Base-by-base conservation (phyloP, 2,329 filamentous ascomycete genomes). In the Niveomyces coronatus region DNA sequence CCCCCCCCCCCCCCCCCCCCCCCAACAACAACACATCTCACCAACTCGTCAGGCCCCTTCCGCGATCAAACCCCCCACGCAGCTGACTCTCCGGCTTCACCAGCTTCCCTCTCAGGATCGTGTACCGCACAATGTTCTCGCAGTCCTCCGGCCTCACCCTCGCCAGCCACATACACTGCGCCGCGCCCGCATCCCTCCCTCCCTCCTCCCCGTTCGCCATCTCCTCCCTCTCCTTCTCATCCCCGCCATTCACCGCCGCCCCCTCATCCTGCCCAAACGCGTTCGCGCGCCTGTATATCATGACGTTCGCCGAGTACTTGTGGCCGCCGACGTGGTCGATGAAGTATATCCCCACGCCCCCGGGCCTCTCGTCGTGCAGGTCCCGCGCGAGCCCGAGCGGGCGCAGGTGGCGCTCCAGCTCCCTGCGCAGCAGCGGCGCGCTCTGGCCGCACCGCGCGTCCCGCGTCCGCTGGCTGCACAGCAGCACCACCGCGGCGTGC, bases 281-380 rank as follows among this genome's bases (percentile, higher is more conserved):
- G 49, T 76, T 66, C 6, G 65, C 67, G 38, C 72, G 71, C 9
- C 91, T 74, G 58, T 98, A 96, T 2, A 98, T 70, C 67, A 98
- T 84, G 49, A 96, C 77, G 52, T 98, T 98, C 19, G 91, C 91
- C 32, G 81, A 79, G 63, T 94, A 96, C 65, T 95, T 95, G 67
- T 98, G 91, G 0, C 91, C 91, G 19, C 91, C 91, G 3, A 95
- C 87, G 54, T 98, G 91, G 48, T 79, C 89, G 54, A 96, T 93
- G 56, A 95, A 96, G 63, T 94, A 94, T 47, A 98, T 85, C 1
- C 86, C 89, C 5, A 95, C 89, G 10, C 91, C 91, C 9, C 89
- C 89, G 0, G 88, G 86, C 41, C 91, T 67, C 57, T 87, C 79
- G 56, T 98, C 91, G 54, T 93, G 78, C 32, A 91, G 63, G 55